Base-by-base conservation (phyloP, 345 rosid species). In the Ceriops decandra region DNA sequence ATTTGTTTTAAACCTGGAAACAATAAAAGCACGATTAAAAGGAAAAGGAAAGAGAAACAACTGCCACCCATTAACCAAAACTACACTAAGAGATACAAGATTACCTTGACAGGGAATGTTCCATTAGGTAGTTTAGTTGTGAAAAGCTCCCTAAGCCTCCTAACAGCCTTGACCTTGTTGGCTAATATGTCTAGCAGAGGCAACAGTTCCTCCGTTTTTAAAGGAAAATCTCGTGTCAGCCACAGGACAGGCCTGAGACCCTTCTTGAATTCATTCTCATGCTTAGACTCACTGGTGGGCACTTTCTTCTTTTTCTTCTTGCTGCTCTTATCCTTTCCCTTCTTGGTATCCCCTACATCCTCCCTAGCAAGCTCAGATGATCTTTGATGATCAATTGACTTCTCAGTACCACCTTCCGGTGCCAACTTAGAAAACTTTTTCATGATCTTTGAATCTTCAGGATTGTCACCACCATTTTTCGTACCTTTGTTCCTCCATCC, bases 31-130 rank as follows among this genome's bases (percentile, higher is more conserved):
- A 42, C 3, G 49, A 11, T 42, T 42, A 42, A 42, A 38, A 42
- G 13, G 17, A 42, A 42, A 42, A 13, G 49, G 17, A 42, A 42
- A 42, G 19, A 42, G 49, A 42, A 42, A 3, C 19, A 42, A 42
- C 16, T 42, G 19, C 13, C 49, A 42, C 19, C 49, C 49, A 42
- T 42, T 17, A 42, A 42, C 19, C 3, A 11, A 42, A 42, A 42
- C 49, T 42, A 42, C 49, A 42, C 49, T 13, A 42, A 13, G 19
- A 42, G 49, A 47, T 47, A 11, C 66, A 10, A 53, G 52, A 61
- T 60, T 81, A 95, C 99, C 96, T 95, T 95, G 75, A 92, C 92
- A 70, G 99, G 99, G 80, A 95, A 95, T 72, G 98, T 95, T 72
- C 98, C 99, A 42, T 42, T 5, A 36, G 98, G 99, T 58, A 95